phyloP scores from a whole-genome alignment of 805 yeast species.

The Candida ortonii region DNA sequence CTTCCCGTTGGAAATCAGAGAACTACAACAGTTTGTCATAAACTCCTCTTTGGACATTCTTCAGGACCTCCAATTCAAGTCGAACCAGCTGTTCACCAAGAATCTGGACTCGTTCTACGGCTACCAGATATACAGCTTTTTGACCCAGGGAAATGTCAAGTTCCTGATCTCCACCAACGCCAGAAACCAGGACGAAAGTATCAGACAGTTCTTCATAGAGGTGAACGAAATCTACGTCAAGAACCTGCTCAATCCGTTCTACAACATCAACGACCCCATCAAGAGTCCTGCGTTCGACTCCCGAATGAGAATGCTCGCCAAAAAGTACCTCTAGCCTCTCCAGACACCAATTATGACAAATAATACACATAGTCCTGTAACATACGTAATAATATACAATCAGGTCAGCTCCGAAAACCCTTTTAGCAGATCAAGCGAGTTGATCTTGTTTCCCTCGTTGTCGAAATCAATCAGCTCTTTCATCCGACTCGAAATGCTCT shows the following conservation, averaged over 20 bases:
- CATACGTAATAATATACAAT: constrained; percentile 16
- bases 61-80: constrained; percentile 84
- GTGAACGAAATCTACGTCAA: constrained; percentile 86
- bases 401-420: constrained; percentile 29
- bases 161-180: constrained; percentile 68
- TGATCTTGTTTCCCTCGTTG: constrained; percentile 26
- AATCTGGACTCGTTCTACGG: constrained; percentile 85
- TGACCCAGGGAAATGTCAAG: constrained; percentile 85
- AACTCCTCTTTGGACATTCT: constrained; percentile 90
- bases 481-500: constrained; percentile 20
- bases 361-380: constrained; percentile 7
- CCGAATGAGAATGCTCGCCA: constrained; percentile 67
- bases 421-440: constrained; percentile 33
- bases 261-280: constrained; percentile 71
- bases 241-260: constrained; percentile 82
- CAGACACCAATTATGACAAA: constrained; percentile 5
- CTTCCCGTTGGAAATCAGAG: constrained; percentile 69
- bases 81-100: constrained; percentile 64
- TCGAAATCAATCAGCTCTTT: constrained; percentile 20
- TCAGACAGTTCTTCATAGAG: constrained; percentile 80
- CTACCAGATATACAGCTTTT: constrained; percentile 73
- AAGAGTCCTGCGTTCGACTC: constrained; percentile 71
- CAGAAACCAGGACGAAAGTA: constrained; percentile 60
- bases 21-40: constrained; percentile 81
- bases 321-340: constrained; percentile 62